Base-by-base conservation (phyloP, 2,329 filamentous ascomycete species). In the Penicillium sp. region DNA sequence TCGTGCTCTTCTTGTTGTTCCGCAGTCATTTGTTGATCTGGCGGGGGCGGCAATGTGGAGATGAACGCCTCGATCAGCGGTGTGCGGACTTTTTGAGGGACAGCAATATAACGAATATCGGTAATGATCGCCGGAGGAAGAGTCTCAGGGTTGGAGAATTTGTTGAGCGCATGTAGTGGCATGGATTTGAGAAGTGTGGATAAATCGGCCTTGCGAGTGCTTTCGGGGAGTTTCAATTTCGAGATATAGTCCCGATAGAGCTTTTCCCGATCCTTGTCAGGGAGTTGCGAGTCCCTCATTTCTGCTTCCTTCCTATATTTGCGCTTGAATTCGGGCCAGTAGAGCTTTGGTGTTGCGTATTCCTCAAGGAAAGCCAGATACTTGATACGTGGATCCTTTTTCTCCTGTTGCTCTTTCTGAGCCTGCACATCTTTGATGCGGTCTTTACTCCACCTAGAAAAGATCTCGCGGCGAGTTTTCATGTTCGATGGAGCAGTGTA, bases 301-400 rank as follows among this genome's bases (percentile, higher is more conserved):
- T 84, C 79, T 0, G 80, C 69, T 54, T 95, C 90, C 55, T 86
- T 90, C 56, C 85, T 86, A 69, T 83, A 93, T 65, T 96, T 98
- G 32, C 93, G 79, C 60, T 88, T 89, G 71, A 98, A 98, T 66
- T 98, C 93, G 0, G 88, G 85, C 93, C 93, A 98, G 75, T 95
- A 98, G 1, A 98, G 77, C 70, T 95, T 97, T 0, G 88, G 85
- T 0, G 85, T 93, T 0, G 90, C 91, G 57, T 89, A 81, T 42
- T 85, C 81, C 54, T 91, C 83, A 28, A 98, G 74, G 54, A 98
- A 86, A 0, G 80, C 79, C 51, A 97, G 73, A 66, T 94, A 98
- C 1, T 85, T 82, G 55, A 95, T 85, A 40, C 80, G 77, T 1
- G 93, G 91, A 61, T 97, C 90, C 54, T 82, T 81, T 72, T 88